A percentile compares a stretch with the other conserved stretches of the same genome.
phyloP scores from a whole-genome alignment of 2,329 filamentous ascomycete species.

The Apiospora koreana region DNA sequence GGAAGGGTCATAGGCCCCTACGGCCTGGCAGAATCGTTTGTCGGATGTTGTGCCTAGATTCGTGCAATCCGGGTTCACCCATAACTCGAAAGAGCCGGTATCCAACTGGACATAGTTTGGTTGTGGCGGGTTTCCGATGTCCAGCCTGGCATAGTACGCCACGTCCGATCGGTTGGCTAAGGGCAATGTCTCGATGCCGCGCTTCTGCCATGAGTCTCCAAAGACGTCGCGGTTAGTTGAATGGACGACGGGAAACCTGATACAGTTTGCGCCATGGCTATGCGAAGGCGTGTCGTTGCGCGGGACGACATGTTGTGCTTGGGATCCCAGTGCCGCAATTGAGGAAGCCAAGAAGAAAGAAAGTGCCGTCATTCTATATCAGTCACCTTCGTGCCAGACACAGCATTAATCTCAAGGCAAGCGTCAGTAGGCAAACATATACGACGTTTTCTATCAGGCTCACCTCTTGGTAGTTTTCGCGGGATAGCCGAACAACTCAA shows the following conservation, averaged over 20 bases:
- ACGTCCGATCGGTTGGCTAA: constrained; percentile 54
- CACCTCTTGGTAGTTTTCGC: neutral
- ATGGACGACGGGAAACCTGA: constrained; percentile 45
- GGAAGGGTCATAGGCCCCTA: constrained; percentile 45
- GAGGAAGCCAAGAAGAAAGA: neutral
- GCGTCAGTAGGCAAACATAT: neutral
- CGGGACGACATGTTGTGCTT: constrained; percentile 6
- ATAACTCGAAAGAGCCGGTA: constrained; percentile 62
- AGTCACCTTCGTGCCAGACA: neutral
- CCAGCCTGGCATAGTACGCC: constrained; percentile 53
- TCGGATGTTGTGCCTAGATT: constrained; percentile 41
- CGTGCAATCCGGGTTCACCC: constrained; percentile 63
- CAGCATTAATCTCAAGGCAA: neutral
- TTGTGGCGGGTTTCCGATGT: constrained; percentile 56
- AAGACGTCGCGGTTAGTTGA: constrained; percentile 43
- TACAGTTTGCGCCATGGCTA: constrained; percentile 19
- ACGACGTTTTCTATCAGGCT: neutral
- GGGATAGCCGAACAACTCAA: neutral
- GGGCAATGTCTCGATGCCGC: constrained; percentile 39
- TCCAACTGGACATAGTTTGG: constrained; percentile 56
- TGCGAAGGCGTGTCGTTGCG: neutral
- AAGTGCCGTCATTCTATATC: neutral
- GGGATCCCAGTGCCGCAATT: neutral
- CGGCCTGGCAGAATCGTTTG: constrained; percentile 44
- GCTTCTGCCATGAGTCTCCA: constrained; percentile 38